Base-by-base conservation (phyloP, 1,284 basidiomycete species). In the Afroboletus lepidellus region DNA sequence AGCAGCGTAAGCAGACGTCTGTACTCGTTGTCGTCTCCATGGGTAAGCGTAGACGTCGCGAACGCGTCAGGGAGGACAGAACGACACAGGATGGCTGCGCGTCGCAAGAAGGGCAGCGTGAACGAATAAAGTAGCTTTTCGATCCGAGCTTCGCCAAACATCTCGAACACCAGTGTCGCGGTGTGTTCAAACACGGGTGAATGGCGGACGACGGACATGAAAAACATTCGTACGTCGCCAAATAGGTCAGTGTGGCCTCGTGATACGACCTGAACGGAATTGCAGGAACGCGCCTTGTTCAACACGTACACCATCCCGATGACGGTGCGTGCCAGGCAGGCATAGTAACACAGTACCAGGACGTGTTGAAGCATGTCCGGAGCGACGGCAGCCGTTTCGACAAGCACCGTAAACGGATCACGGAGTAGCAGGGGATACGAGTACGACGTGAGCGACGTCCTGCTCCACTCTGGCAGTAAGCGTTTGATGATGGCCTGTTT, bases 81-180 rank as follows among this genome's bases (percentile, higher is more conserved):
- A 13, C 89, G 85, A 58, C 87, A 92, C 9, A 98, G 78, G 36
- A 98, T 91, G 7, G 92, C 87, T 0, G 91, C 91, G 5, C 91
- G 84, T 33, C 95, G 87, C n/a, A 98, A 79, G 78, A 98, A 98
- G 1, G 94, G 94, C 8, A 99, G 76, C 0, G 93, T 95, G 71
- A 95, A 93, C 1, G 85, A 79, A 67, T 96, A 95, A 42, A 98
- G 73, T 46, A 96, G 73, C 70, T 90, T 93, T 64, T 94, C 90
- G 48, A 98, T 85, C 24, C 85, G 77, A 3, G 84, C 84, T 60
- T 91, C 85, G 48, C 89, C 89, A 61, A 89, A 90, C 7, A 83
- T 80, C 46, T 87, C 84, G 45, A 91, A 85, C 4, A 85, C 84
- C 41, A 87, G 70, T 30, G 85, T 88, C 4, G 88, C 86, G 0